Percentiles rank a stretch among this genome's conserved stretches.
Evolutionary conservation across 257 asterid species (phyloP).

Genomic region (Solanum corneliomulleri): DNA sequence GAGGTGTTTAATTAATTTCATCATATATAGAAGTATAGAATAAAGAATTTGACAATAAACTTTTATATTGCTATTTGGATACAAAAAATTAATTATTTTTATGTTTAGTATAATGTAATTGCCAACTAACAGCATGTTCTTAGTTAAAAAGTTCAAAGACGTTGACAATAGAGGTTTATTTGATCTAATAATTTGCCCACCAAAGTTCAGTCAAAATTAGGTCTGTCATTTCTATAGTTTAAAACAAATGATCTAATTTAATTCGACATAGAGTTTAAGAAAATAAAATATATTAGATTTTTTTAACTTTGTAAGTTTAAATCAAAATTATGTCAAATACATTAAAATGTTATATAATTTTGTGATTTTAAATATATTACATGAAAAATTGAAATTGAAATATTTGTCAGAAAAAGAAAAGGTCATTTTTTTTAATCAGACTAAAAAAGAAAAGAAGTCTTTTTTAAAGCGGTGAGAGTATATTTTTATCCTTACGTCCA

Average conservation of each 20-base stretch:
- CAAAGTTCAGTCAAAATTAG: neutral
- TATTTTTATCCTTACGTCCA: neutral
- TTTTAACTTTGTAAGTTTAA: no score
- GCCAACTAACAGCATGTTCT: neutral
- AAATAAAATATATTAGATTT: no score
- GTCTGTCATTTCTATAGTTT: no score
- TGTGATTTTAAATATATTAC: no score
- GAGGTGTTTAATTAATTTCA: neutral
- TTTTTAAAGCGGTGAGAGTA: no score
- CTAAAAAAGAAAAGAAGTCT: no score
- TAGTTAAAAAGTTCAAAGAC: neutral
- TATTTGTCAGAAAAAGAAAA: no score
- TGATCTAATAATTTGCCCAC: neutral
- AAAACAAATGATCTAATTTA: no score
- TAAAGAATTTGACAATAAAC: neutral
- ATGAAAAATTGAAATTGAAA: no score
- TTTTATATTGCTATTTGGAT: neutral
- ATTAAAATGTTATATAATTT: no score
- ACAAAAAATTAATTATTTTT: neutral
- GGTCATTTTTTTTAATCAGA: no score
- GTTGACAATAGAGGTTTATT: neutral
- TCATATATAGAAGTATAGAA: neutral
- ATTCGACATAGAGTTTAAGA: neutral
- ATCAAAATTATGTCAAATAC: no score
- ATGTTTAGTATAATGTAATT: neutral